Conservation (phyloP, 2,329 filamentous ascomycete genomes). For the Onygenales sp. region DNA sequence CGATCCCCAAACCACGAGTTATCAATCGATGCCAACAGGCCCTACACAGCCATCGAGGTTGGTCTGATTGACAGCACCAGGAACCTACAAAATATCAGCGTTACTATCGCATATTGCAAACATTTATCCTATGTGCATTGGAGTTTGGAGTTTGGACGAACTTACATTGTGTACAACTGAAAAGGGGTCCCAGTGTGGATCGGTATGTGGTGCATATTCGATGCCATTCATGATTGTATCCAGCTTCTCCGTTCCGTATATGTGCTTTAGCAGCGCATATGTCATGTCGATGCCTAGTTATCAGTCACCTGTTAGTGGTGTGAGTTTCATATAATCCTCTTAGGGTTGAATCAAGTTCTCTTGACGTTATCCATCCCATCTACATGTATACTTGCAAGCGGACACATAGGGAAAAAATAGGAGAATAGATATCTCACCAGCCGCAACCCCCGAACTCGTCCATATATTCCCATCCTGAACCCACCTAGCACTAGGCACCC, state of each 20-base stretch:
- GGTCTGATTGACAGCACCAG: too few relatives aligned
- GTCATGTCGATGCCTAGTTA: neutral
- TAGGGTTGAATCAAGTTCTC: too few relatives aligned
- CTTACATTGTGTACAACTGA: neutral
- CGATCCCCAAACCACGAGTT: too few relatives aligned
- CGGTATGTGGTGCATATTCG: conserved; percentile 1
- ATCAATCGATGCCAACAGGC: too few relatives aligned
- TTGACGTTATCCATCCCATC: too few relatives aligned
- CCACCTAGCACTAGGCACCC: conserved; percentile 6
- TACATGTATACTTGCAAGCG: too few relatives aligned
- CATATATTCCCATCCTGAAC: conserved; percentile 3
- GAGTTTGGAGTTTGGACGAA: neutral
- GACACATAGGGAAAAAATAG: neutral
- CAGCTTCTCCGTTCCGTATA: neutral
- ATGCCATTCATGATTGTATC: neutral
- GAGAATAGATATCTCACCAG: conserved; percentile 2
- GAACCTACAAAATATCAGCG: too few relatives aligned
- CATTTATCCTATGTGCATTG: too few relatives aligned
- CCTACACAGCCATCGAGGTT: too few relatives aligned
- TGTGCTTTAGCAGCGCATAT: neutral
- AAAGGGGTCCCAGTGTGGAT: conserved; percentile 1
- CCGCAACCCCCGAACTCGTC: conserved; percentile 2
- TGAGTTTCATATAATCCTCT: too few relatives aligned
- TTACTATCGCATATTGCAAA: too few relatives aligned
- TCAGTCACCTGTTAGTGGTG: neutral